A percentile compares a stretch with the other conserved stretches of the same genome.
These are phyloP conservation scores for Wickerhamomyces kurtzmanii DNA, from an alignment of 805 yeast species.

Conservation along the genomic window DNA sequence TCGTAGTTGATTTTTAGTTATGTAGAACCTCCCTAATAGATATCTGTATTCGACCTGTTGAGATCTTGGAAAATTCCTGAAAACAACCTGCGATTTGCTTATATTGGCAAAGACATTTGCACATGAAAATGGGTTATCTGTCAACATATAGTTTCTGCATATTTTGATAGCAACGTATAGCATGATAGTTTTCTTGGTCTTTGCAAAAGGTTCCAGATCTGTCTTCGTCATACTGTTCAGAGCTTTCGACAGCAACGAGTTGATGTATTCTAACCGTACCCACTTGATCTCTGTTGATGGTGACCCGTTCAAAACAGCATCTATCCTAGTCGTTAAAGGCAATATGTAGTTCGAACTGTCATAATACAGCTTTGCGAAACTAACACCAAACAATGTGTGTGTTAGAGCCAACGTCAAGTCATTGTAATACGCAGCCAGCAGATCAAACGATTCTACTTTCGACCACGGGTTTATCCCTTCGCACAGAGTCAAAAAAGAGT, in stretches of 20 bases:
- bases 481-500: constrained; percentile 31
- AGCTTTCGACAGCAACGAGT: no score
- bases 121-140: constrained; percentile 48
- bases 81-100: constrained; percentile 36
- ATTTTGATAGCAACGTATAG: constrained; percentile 37
- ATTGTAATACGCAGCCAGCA: constrained; percentile 35
- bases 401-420: constrained; percentile 38
- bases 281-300: constrained; percentile 36
- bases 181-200: constrained; percentile 33
- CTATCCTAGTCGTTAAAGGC: constrained; percentile 36
- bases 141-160: constrained; percentile 40
- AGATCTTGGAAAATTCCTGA: constrained; percentile 26
- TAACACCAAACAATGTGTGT: constrained; percentile 28
- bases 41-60: constrained; percentile 45
- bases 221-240: no score
- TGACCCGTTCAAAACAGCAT: constrained; percentile 28
- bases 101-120: constrained; percentile 53
- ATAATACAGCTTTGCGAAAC: constrained; percentile 25
- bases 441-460: constrained; percentile 40
- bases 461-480: constrained; percentile 51
- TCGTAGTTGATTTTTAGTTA: constrained; percentile 39
- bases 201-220: constrained; percentile 20
- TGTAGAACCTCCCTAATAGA: constrained; percentile 40
- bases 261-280: no score
- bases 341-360: constrained; percentile 28